phyloP scores from a whole-genome alignment of 352 stramenopile genomes.

The Peronospora destructor region DNA sequence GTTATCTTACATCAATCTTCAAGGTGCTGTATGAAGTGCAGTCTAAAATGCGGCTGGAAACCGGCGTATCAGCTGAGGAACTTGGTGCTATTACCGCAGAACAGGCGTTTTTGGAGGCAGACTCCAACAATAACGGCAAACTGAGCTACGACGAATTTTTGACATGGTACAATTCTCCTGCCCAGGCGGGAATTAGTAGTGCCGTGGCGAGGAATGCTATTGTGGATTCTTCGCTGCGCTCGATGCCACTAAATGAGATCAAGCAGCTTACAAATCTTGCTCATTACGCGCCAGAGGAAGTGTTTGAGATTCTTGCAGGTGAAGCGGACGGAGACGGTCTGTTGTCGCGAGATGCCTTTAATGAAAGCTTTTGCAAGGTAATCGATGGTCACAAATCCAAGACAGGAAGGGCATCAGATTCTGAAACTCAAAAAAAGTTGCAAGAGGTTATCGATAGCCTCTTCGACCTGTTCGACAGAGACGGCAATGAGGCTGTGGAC shows the following conservation, averaged over 20 bases:
- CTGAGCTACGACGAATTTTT: slow-evolving; percentile 86
- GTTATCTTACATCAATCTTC: slow-evolving; percentile 84
- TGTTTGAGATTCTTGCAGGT: slow-evolving; percentile 83
- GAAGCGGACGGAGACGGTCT: slow-evolving; percentile 69
- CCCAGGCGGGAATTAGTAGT: slow-evolving; percentile 61
- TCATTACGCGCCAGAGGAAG: slow-evolving; percentile 67
- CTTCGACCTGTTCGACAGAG: slow-evolving; percentile 78
- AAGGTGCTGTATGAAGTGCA: slow-evolving; percentile 84
- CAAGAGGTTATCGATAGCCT: slow-evolving; percentile 54
- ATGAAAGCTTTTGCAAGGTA: slow-evolving; percentile 70
- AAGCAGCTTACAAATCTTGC: slow-evolving; percentile 78
- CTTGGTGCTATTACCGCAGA: slow-evolving; percentile 75
- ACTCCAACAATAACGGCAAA: slow-evolving; percentile 72
- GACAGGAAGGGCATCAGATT: slow-evolving; percentile 1
- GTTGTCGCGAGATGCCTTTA: slow-evolving; percentile 67
- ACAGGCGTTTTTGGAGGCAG: slow-evolving; percentile 80
- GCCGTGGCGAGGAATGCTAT: slow-evolving; percentile 62
- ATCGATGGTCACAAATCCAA: slow-evolving; percentile 34
- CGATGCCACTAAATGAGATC: slow-evolving; percentile 77
- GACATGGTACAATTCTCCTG: slow-evolving; percentile 76
- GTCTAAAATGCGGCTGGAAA: slow-evolving; percentile 57
- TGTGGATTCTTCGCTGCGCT: slow-evolving; percentile 70
- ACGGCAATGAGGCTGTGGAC: slow-evolving; percentile 67
- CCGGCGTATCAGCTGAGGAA: slow-evolving; percentile 62
- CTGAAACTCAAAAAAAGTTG: slow-evolving; percentile 39